Conservation (phyloP, 345 rosid species). For the Clarkia xantiana region DNA sequence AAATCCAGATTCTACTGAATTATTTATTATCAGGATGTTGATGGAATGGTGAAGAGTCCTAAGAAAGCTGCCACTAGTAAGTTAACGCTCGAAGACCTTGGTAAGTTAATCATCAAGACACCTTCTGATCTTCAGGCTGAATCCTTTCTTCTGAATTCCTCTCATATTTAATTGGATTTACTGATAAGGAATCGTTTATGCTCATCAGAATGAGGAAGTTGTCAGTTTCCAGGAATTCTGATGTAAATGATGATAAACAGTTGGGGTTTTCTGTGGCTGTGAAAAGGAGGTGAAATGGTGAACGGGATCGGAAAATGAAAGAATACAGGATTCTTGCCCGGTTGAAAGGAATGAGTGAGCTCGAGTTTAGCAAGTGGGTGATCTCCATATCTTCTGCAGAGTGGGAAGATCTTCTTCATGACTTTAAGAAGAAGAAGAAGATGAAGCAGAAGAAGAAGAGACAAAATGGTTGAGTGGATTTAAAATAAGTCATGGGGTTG, state of each 20-base stretch:
- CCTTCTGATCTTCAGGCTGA: background rate
- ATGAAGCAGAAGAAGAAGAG: no score
- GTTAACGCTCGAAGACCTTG: constrained; percentile 44
- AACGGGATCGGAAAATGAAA: constrained; percentile 26
- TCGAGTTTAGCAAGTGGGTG: constrained; percentile 74
- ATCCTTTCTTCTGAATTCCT: background rate
- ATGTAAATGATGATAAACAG: constrained; percentile 9
- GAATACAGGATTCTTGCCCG: constrained; percentile 38
- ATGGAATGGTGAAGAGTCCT: constrained; percentile 6
- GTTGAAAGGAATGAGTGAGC: constrained; percentile 51
- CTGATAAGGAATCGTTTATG: constrained; percentile 49
- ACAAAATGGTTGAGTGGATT: no score
- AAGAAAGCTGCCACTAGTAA: constrained; percentile 10
- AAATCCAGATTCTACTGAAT: constrained; percentile 16
- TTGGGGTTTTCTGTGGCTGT: constrained; percentile 2
- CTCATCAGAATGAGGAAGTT: constrained; percentile 72
- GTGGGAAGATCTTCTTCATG: constrained; percentile 33
- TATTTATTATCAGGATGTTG: constrained; percentile 13
- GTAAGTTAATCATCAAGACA: constrained; percentile 23
- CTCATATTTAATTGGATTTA: background rate
- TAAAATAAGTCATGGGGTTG: no score
- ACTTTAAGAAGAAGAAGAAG: constrained; percentile 36
- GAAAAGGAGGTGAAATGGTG: constrained; percentile 11
- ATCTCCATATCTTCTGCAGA: constrained; percentile 33
- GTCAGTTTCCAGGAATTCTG: constrained; percentile 19